Evolutionary conservation across 441 rosid species (phyloP).

Genomic region (Kokia cookei): DNA sequence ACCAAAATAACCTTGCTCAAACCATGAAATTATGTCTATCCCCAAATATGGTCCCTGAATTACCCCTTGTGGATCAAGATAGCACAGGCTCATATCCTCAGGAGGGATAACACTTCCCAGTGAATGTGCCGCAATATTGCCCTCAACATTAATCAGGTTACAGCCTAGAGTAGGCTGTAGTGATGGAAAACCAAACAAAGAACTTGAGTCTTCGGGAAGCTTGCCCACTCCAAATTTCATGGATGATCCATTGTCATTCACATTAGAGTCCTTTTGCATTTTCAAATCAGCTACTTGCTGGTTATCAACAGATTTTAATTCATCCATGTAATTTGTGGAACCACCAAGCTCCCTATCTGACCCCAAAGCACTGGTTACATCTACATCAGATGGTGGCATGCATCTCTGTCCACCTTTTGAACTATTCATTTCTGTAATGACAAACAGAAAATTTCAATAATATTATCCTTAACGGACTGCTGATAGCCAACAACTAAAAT

Average conservation of each 20-base stretch:
- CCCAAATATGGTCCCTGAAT: slow-evolving; percentile 65
- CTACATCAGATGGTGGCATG: slow-evolving; percentile 1
- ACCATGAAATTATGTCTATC: slow-evolving; percentile 54
- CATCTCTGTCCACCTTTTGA: background rate
- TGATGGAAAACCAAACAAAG: slow-evolving; percentile 20
- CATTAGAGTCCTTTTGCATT: slow-evolving; percentile 8
- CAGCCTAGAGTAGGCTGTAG: slow-evolving; percentile 10
- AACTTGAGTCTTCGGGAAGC: slow-evolving; percentile 32
- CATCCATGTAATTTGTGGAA: background rate
- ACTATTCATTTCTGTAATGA: slow-evolving; percentile 1
- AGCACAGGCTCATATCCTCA: slow-evolving; percentile 51
- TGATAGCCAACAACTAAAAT: background rate
- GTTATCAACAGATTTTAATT: slow-evolving; percentile 20
- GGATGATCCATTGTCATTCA: slow-evolving; percentile 14
- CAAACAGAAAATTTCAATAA: background rate
- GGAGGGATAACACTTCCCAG: background rate
- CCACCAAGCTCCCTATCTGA: slow-evolving; percentile 8
- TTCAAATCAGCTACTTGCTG: slow-evolving; percentile 17
- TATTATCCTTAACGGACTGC: background rate
- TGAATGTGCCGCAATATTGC: background rate
- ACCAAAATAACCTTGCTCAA: slow-evolving; percentile 65
- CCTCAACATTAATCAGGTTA: background rate
- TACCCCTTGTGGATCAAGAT: slow-evolving; percentile 55
- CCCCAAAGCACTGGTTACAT: slow-evolving; percentile 6
- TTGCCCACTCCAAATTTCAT: slow-evolving; percentile 16